Evolutionary conservation across 1,284 basidiomycete genomes (phyloP).

Genomic region (Cutaneotrichosporon cavernicola): DNA sequence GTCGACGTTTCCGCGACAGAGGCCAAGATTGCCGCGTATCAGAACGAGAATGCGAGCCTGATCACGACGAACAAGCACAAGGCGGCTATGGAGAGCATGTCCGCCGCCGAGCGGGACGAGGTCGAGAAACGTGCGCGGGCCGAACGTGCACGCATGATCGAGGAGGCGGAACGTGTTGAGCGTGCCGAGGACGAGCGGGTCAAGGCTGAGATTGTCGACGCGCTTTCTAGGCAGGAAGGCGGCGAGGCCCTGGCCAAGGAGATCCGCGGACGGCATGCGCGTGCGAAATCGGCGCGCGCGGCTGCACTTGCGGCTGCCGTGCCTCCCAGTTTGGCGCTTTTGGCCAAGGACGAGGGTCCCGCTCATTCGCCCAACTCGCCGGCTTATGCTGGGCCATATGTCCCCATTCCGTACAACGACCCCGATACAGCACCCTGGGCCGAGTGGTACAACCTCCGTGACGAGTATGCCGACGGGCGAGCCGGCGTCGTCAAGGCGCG

Average conservation of each 20-base stretch:
- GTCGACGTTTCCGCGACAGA: conserved; percentile 83
- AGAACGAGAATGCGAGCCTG: conserved; percentile 72
- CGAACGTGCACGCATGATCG: conserved; percentile 62
- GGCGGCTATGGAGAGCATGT: conserved; percentile 56
- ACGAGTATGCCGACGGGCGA: conserved; percentile 51
- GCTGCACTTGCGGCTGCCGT: conserved; percentile 35
- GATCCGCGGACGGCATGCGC: conserved; percentile 58
- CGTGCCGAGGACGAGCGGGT: conserved; percentile 54
- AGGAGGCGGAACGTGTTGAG: conserved; percentile 67
- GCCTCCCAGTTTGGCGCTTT: conserved; percentile 24
- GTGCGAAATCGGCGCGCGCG: conserved; percentile 36
- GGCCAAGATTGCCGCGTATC: conserved; percentile 73
- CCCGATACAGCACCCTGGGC: conserved; percentile 31
- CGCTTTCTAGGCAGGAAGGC: conserved; percentile 63
- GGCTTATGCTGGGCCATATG: conserved; percentile 48
- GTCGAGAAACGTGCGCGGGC: conserved; percentile 68
- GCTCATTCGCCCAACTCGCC: conserved; percentile 40
- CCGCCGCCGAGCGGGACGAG: conserved; percentile 64
- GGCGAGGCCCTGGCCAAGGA: conserved; percentile 56
- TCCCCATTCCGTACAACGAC: conserved; percentile 47
- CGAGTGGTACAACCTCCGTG: conserved; percentile 34
- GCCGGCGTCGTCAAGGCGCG: conserved; percentile 62
- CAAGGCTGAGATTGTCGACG: conserved; percentile 67
- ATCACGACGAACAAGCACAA: conserved; percentile 77
- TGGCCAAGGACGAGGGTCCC: conserved; percentile 17